Percentiles rank a stretch among this genome's conserved stretches.
Evolutionary conservation across 768 basidiomycete species (phyloP).

Genomic region (Lyophyllum semitale): DNA sequence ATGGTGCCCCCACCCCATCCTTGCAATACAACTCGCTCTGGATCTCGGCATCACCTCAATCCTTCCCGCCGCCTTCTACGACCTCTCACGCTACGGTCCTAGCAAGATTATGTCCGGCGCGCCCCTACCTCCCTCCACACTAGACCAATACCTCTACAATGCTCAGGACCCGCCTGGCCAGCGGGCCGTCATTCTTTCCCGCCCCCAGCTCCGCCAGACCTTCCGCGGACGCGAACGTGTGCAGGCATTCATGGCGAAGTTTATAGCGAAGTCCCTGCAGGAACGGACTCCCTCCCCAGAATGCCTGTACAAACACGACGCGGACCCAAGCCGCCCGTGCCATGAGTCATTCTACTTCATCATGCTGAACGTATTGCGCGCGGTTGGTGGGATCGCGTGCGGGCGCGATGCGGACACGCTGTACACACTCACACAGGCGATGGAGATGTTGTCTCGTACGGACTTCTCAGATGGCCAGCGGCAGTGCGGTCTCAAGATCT

Average conservation of each 20-base stretch:
- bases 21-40: conserved; percentile 68
- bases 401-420: conserved; percentile 78
- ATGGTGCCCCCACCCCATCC: conserved; percentile 64
- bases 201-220: conserved; percentile 34
- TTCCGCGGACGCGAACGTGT: conserved; percentile 66
- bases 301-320: conserved; percentile 44
- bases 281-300: conserved; percentile 45
- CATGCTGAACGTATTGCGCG: conserved; percentile 69
- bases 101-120: conserved; percentile 66
- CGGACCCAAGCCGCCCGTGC: conserved; percentile 46
- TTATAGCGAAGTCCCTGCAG: conserved; percentile 58
- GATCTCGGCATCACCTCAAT: conserved; percentile 60
- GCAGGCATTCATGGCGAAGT: conserved; percentile 62
- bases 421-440: conserved; percentile 66
- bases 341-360: conserved; percentile 76
- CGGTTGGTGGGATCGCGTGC: conserved; percentile 68
- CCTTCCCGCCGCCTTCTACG: conserved; percentile 74
- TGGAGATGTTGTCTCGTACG: conserved; percentile 70
- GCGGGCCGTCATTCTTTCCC: conserved; percentile 19
- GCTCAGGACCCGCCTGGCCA: conserved; percentile 27
- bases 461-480: conserved; percentile 68
- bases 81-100: conserved; percentile 71
- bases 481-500: conserved; percentile 57
- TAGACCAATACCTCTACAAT: conserved; percentile 24
- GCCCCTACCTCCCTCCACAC: conserved; percentile 29